Percentiles rank a stretch among this genome's conserved stretches.
These are phyloP conservation scores for Leavenworthia alabamica DNA, from an alignment of 345 rosid genomes.

Conservation along the genomic window DNA sequence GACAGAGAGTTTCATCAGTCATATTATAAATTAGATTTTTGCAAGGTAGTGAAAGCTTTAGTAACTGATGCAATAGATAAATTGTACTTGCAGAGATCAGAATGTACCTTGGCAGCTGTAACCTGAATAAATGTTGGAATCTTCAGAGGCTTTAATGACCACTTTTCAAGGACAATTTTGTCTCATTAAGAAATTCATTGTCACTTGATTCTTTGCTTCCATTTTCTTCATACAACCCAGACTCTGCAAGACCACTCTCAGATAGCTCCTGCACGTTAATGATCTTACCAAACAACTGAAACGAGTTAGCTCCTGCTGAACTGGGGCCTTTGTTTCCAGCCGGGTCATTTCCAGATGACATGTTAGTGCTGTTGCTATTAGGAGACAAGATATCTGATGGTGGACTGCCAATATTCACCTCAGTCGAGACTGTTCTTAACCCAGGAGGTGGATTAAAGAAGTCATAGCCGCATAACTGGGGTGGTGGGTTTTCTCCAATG, in stretches of 20 bases:
- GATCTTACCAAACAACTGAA: conserved; percentile 76
- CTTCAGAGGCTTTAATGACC: conserved; percentile 33
- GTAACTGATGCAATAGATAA: neutral
- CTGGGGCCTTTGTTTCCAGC: conserved; percentile 38
- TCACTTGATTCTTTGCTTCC: conserved; percentile 44
- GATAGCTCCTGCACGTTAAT: conserved; percentile 49
- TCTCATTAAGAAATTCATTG: conserved; percentile 29
- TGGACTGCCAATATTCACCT: conserved; percentile 58
- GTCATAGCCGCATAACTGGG: conserved; percentile 31
- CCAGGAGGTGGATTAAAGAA: conserved; percentile 39
- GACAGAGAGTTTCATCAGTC: neutral
- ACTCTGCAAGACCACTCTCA: conserved; percentile 48
- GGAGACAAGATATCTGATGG: conserved; percentile 68
- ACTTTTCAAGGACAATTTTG: conserved; percentile 36
- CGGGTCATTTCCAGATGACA: too few relatives aligned
- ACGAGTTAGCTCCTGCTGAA: conserved; percentile 37
- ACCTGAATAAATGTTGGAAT: conserved; percentile 4
- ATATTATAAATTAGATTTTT: neutral
- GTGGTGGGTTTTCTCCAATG: conserved; percentile 38
- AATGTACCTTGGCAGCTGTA: neutral
- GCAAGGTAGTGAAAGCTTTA: neutral
- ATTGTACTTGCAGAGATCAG: neutral
- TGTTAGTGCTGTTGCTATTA: conserved; percentile 58
- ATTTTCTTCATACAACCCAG: conserved; percentile 43
- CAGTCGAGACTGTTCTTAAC: too few relatives aligned